Conservation (phyloP, 1,284 basidiomycete genomes). For the Heterobasidion annosum region DNA sequence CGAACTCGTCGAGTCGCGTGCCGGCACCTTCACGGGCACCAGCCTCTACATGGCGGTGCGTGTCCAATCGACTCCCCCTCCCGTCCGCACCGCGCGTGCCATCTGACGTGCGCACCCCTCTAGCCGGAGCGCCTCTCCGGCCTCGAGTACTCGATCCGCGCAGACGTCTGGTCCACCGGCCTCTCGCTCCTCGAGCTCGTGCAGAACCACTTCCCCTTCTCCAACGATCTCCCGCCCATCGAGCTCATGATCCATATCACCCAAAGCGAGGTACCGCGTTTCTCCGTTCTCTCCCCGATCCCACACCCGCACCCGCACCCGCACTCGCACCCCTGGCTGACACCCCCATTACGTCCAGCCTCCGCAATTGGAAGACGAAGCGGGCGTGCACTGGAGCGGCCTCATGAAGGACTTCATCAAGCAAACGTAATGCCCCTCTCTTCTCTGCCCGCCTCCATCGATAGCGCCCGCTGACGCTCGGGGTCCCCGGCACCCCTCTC, state of each 20-base stretch:
- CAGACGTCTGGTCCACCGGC: conserved; percentile 98
- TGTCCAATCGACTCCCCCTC: conserved; percentile 15
- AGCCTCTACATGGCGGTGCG: conserved; percentile 96
- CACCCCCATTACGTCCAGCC: conserved; percentile 40
- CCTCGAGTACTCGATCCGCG: conserved; percentile 83
- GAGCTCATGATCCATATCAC: conserved; percentile 93
- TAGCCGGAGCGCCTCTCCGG: conserved; percentile 93
- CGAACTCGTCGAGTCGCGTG: conserved; percentile 84
- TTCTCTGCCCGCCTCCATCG: not conserved
- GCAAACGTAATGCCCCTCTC: conserved; percentile 54
- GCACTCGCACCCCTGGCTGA: conserved; percentile 2
- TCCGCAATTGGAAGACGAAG: conserved; percentile 70
- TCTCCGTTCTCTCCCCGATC: conserved; percentile 9
- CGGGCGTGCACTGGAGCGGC: conserved; percentile 69
- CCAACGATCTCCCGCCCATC: conserved; percentile 85
- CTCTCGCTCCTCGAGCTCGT: conserved; percentile 91
- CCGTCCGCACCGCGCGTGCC: not conserved
- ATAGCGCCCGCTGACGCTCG: not conserved
- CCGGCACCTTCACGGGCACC: conserved; percentile 94
- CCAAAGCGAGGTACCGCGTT: conserved; percentile 52
- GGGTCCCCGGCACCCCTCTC: not conserved
- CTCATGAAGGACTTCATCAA: conserved; percentile 92
- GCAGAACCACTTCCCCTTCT: conserved; percentile 93
- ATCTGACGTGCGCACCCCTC: conserved; percentile 8
- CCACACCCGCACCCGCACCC: too few relatives aligned